A percentile compares a stretch with the other conserved stretches of the same genome.
phyloP scores from a whole-genome alignment of 129 eudicot genomes.

The Flaveria trinervia region DNA sequence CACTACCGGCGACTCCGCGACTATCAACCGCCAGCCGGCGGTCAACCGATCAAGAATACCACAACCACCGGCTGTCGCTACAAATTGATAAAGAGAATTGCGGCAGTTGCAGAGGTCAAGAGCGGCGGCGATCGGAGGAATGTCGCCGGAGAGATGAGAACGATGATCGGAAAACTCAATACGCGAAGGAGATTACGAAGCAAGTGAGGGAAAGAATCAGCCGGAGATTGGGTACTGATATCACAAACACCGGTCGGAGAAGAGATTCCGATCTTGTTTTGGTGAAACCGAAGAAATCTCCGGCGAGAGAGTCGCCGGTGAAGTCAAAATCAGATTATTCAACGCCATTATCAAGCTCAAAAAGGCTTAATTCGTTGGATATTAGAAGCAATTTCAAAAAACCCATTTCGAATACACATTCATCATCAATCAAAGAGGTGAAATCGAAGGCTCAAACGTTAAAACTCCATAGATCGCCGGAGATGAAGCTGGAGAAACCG shows the following conservation, averaged over 20 bases:
- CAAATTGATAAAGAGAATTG: constrained; percentile 69
- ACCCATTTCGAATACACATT: constrained; percentile 31
- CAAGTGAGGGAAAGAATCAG: constrained; percentile 67
- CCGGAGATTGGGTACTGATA: constrained; percentile 67
- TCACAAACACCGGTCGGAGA: constrained; percentile 60
- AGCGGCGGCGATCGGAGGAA: background rate
- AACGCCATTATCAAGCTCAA: constrained; percentile 34
- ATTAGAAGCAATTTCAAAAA: constrained; percentile 31
- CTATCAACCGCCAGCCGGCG: constrained; percentile 50
- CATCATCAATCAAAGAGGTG: constrained; percentile 1
- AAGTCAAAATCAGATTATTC: constrained; percentile 29
- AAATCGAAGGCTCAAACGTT: background rate
- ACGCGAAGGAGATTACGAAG: constrained; percentile 62
- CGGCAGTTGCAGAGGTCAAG: background rate
- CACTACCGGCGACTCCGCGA: constrained; percentile 71
- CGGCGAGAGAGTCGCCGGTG: background rate
- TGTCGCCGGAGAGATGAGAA: background rate
- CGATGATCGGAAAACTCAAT: constrained; percentile 50
- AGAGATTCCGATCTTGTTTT: constrained; percentile 58
- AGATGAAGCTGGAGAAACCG: background rate
- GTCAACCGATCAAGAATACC: constrained; percentile 48
- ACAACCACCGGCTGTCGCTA: constrained; percentile 63
- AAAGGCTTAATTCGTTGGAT: constrained; percentile 43
- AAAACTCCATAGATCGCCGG: background rate
- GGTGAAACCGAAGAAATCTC: constrained; percentile 48